phyloP scores from a whole-genome alignment of 441 rosid species.

The Brassica balearica region DNA sequence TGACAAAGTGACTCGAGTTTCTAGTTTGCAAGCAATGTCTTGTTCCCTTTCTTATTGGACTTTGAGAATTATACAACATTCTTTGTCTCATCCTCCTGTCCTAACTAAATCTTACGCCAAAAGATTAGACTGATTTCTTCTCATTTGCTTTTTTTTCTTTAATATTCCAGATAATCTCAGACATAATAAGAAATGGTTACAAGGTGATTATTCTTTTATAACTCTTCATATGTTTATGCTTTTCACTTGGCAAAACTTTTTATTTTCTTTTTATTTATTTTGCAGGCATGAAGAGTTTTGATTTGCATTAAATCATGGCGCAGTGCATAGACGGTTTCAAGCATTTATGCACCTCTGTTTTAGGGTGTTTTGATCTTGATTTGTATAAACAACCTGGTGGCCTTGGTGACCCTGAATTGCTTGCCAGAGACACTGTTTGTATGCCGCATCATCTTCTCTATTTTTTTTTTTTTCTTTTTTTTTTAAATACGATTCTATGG shows the following conservation, averaged over 20 bases:
- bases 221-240: not conserved
- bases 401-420: slow-evolving; percentile 88
- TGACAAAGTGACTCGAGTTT: slow-evolving; percentile 32
- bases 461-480: not conserved
- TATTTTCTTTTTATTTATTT: slow-evolving; percentile 31
- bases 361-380: slow-evolving; percentile 82
- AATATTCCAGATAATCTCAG: slow-evolving; percentile 15
- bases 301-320: slow-evolving; percentile 73
- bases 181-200: slow-evolving; percentile 60
- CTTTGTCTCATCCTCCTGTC: slow-evolving; percentile 8
- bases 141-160: not conserved
- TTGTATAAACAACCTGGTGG: slow-evolving; percentile 73
- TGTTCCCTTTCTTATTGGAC: slow-evolving; percentile 25
- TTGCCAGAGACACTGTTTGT: slow-evolving; percentile 99
- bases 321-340: slow-evolving; percentile 82
- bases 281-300: slow-evolving; percentile 84
- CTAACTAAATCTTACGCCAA: not conserved
- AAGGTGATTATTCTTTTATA: slow-evolving; percentile 45
- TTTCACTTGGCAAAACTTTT: slow-evolving; percentile 4
- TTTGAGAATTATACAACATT: not conserved
- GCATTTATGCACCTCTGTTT: slow-evolving; percentile 62
- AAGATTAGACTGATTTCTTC: not conserved
- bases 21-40: slow-evolving; percentile 23
- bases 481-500: not conserved
- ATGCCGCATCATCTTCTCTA: slow-evolving; percentile 44